phyloP scores from a whole-genome alignment of 257 asterid species.

The Thymus mandschuricus region DNA sequence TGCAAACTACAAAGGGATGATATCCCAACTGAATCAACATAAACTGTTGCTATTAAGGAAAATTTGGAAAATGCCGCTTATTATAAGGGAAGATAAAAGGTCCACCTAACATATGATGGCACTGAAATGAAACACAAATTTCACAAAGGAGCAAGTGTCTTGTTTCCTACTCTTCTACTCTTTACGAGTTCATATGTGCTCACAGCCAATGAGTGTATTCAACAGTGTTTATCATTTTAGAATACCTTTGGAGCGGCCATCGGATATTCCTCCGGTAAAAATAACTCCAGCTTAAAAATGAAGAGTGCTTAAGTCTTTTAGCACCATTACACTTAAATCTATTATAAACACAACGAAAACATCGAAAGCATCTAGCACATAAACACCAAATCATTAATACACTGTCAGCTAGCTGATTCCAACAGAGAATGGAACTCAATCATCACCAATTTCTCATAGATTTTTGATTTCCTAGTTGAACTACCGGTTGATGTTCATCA shows the following conservation, averaged over 20 bases:
- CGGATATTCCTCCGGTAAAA: conserved; percentile 97
- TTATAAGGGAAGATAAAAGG: background rate
- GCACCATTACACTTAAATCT: background rate
- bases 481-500: background rate
- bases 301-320: no score
- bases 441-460: conserved; percentile 8
- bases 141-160: conserved; percentile 9
- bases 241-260: conserved; percentile 99
- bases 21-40: background rate
- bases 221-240: conserved; percentile 1
- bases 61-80: conserved; percentile 3
- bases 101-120: conserved; percentile 7
- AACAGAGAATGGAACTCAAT: background rate
- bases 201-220: conserved; percentile 17
- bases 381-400: conserved; percentile 8
- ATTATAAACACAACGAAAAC: background rate
- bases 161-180: background rate
- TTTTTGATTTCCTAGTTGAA: background rate
- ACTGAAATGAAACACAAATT: background rate
- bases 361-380: background rate
- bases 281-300: conserved; percentile 89
- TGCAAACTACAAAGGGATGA: background rate
- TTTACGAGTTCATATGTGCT: background rate
- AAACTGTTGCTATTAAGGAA: background rate
- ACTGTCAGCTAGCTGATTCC: background rate